Evolutionary conservation across 768 basidiomycete genomes (phyloP), one percentile per base, ranked within the genome.

Genomic region (Cyclocybe cylindracea): DNA sequence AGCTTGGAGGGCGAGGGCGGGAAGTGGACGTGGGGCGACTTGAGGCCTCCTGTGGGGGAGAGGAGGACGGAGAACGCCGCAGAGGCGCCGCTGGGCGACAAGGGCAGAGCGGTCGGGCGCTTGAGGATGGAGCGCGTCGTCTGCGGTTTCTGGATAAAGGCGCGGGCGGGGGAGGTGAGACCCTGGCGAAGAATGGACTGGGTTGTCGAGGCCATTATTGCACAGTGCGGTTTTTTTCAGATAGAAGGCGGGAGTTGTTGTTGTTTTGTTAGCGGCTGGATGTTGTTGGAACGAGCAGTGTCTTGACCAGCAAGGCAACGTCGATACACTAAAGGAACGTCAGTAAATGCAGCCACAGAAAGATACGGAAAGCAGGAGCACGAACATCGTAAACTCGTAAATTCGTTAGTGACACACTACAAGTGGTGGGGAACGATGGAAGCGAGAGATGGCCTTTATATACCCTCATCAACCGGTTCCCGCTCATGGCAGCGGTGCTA

Each of bases 11-110:
- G 81, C 1, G 85, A 81, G 10, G 83, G 79, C 6, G 84, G 83
- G 60, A 89, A 88, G 67, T 83, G 85, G 50, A 88, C 86, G 61
- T 81, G 84, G 3, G 76, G 71, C 5, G 75, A 78, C 47, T 64
- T 67, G 34, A 62, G 13, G 24, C 44, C 55, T 48, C 51, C 41
- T 14, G 52, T 57, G 1, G 71, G 66, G 18, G 71, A 67, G 16
- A 66, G 53, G 36, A 69, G 53, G 34, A 72, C 50, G 16, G 69
- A 70, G 46, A 71, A 71, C 55, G 13, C 31, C 11, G 47, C 43
- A 48, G 16, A 40, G 41, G 10, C 39, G 66, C 45, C 50, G 67
- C 59, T 6, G 68, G 73, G 71, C 5, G 73, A 70, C 34, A 77
- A 61, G 14, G 74, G 66, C 16, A 77, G 56, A 24, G 73, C 63